Evolutionary conservation across 805 yeast species (phyloP).

Genomic region (Dipodascus geniculatus): DNA sequence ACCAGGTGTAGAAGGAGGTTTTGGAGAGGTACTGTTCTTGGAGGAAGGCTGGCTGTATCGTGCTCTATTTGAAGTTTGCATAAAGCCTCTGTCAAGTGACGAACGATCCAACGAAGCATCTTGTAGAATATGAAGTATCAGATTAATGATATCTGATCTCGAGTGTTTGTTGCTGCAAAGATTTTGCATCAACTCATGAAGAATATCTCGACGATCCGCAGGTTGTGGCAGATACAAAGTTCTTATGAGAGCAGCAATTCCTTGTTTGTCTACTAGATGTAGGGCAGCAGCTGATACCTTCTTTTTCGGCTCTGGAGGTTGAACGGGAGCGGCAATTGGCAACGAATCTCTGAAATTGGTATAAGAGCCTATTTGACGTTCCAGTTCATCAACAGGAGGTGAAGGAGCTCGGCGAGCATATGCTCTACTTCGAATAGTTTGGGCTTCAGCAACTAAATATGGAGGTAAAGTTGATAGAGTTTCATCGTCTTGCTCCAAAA

Average conservation of each 20-base stretch:
- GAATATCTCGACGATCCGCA: constrained; percentile 43
- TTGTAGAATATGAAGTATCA: constrained; percentile 54
- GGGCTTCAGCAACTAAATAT: constrained; percentile 23
- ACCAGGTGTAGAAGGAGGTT: not conserved
- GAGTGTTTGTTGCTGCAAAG: constrained; percentile 70
- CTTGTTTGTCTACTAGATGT: constrained; percentile 65
- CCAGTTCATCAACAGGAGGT: not conserved
- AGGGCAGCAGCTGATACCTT: constrained; percentile 24
- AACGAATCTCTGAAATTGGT: constrained; percentile 3
- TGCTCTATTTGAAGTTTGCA: constrained; percentile 43
- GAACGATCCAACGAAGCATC: constrained; percentile 60
- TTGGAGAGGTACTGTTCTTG: constrained; percentile 4
- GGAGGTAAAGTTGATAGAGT: constrained; percentile 21
- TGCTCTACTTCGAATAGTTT: constrained; percentile 14
- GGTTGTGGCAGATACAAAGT: constrained; percentile 62
- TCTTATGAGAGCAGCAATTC: constrained; percentile 61
- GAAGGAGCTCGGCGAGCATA: not conserved
- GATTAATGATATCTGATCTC: constrained; percentile 59
- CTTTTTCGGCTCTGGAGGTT: constrained; percentile 6
- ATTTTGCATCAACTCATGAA: constrained; percentile 54
- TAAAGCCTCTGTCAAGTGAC: constrained; percentile 50
- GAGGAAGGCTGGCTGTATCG: constrained; percentile 7
- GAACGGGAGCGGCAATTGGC: constrained; percentile 1
- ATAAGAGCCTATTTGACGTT: not conserved
- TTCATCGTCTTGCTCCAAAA: constrained; percentile 24